Base-by-base conservation (phyloP, 2,329 filamentous ascomycete species). In the Claviceps quebecensis region DNA sequence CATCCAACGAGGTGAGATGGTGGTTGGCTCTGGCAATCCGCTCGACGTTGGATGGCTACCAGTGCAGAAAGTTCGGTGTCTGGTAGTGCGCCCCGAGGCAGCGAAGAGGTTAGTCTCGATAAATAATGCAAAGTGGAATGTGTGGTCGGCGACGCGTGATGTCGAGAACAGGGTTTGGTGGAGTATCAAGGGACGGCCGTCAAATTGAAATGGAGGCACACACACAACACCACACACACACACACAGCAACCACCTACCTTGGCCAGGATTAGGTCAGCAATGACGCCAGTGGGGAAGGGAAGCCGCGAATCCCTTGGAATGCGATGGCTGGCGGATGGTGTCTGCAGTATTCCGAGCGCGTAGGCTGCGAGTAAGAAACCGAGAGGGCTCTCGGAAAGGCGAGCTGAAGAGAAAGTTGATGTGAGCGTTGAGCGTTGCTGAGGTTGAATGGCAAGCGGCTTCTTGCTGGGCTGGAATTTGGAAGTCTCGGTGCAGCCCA, bases 181-280 rank as follows among this genome's bases (percentile, higher is more conserved):
- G 34, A 50, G 44, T 48, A 23, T 53, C 48, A 45, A 47, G 45
- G 39, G 47, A 48, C 44, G 61, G 60, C 59, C 58, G 58, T 66
- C 63, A 63, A 65, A 65, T 60, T 65, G 63, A 63, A 65, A 65
- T 60, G 64, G 63, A 66, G 63, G 62, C 60, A 65, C 64, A 60
- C 62, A 34, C 44, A 45, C 26, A 45, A 29, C 26, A 29, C 8
- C 44, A n/a, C 44, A 34, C 44, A 46, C 23, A 58, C 57, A 58
- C 57, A 59, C 59, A 57, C 57, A 62, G 51, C 49, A n/a, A n/a
- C 49, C 52, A 50, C 55, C 52, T 47, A 47, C 43, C 36, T 49
- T 29, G 44, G 44, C 57, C 59, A 63, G 62, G 63, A 62, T 65
- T 66, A 66, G 63, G 65, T 67, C 65, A 67, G 65, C 63, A 60